Percentiles rank a stretch among this genome's conserved stretches.
phyloP scores from a whole-genome alignment of 139 green algal genomes.

The Chlorella vulgaris region DNA sequence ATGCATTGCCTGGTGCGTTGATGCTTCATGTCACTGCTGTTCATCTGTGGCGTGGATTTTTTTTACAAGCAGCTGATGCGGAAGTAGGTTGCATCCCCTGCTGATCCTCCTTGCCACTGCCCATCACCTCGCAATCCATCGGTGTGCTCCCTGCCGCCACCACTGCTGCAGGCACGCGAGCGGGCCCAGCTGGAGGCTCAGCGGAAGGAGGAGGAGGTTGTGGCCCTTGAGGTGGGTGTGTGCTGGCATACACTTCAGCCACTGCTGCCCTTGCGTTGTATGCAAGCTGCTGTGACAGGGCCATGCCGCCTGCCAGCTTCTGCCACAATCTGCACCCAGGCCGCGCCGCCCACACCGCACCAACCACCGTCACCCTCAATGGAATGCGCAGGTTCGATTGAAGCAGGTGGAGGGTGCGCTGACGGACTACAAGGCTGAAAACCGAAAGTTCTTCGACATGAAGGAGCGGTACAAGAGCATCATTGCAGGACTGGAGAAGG shows the following conservation, averaged over 20 bases:
- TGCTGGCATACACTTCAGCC: background rate
- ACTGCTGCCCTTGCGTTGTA: background rate
- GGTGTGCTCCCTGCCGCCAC: background rate
- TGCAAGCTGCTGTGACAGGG: background rate
- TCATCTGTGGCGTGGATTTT: no score
- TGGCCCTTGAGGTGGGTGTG: slow-evolving; percentile 23
- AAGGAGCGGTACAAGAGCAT: slow-evolving; percentile 44
- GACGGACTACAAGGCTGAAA: slow-evolving; percentile 38
- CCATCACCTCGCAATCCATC: no score
- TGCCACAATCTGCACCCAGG: no score
- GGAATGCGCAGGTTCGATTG: slow-evolving; percentile 37
- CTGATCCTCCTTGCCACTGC: no score
- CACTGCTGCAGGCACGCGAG: slow-evolving; percentile 15
- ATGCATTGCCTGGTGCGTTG: background rate
- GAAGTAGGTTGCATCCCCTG: no score
- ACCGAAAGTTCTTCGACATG: slow-evolving; percentile 33
- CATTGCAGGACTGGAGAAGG: slow-evolving; percentile 34
- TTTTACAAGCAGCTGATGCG: no score
- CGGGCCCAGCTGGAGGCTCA: slow-evolving; percentile 25
- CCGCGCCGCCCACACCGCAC: no score
- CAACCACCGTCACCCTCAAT: no score
- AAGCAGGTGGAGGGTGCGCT: slow-evolving; percentile 28
- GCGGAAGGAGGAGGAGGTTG: slow-evolving; percentile 49
- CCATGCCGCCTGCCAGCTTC: background rate
- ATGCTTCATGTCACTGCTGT: no score